Base-by-base conservation (phyloP, 2,329 filamentous ascomycete species). In the Sclerotiophoma versabilis region DNA sequence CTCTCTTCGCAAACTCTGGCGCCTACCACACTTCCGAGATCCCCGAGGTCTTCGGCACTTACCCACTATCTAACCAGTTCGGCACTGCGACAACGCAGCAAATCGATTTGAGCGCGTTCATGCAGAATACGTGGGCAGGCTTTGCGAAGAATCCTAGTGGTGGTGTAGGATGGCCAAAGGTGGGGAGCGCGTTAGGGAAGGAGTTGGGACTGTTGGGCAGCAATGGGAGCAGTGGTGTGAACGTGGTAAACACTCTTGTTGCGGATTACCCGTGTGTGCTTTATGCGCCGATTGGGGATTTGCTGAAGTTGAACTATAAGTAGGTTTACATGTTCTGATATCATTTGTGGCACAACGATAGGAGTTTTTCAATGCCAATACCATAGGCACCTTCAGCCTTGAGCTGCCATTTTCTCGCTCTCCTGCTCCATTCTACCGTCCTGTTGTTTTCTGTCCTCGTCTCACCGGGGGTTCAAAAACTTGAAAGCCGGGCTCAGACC, bases 1-100 rank as follows among this genome's bases (percentile, higher is more conserved):
- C 22, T 19, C 26, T 60, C 4, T 59, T 64, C 14, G 27, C 44
- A 20, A 50, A 61, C 10, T 46, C 56, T 14, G 59, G 56, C 6
- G 64, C 58, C 0, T 66, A 64, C 26, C 65, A 69, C 29, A 47
- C 58, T 2, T 51, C 57, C 3, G 65, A 69, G 39, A 67, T 68
- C 6, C 48, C 55, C 0, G 49, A 59, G 19, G 66, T 67, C 4
- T 68, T 66, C 11, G 58, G 62, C 4, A 67, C 64, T 4, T 68
- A 64, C 41, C 57, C 59, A 1, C 17, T 39, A 11, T 55, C 47
- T 0, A 60, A 50, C 11, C 25, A 52, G 1, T 57, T 49, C 12
- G 59, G 57, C 8, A 49, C 39, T 32, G 57, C 54, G 5, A 66
- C 63, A 1, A 29, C 36, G 10, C 53, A 60, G 45, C 57, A 69